Base-by-base conservation (phyloP, 108 stramenopile genomes). In the Fistulifera pelliculosa region DNA sequence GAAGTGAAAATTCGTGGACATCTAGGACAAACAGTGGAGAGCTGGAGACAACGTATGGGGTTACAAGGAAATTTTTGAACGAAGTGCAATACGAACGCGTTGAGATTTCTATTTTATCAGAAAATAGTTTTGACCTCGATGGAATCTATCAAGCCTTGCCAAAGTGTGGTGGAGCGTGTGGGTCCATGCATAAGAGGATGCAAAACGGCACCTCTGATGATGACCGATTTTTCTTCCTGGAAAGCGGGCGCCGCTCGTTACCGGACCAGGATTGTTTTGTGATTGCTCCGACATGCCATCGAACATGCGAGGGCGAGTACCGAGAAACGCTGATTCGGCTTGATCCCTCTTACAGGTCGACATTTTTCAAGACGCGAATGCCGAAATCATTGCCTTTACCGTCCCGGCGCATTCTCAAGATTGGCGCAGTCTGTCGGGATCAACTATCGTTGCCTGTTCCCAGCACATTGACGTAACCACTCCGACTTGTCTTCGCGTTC, bases 161-260 rank as follows among this genome's bases (percentile, higher is more conserved):
- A 10, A 56, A 64, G 22, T 73, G 71, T 41, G 66, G 61, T 11
- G 57, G 62, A 7, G 66, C 71, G 4, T 31, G 54, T n/a, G 61
- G 66, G 16, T 55, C 71, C 8, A 61, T 73, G 41, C 65, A 62
- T 35, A 68, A 68, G 27, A 41, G 26, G 28, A 23, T 39, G 24
- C 22, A 1, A 10, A 44, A 26, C 15, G 38, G 27, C 1, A 35
- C 25, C n/a, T 31, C 47, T 43, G 47, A 26, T 31, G 16, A 10
- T 4, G 41, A 38, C 18, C 2, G 62, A 16, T 67, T 45, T 41
- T 62, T 67, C 52, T 73, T 73, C 48, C 47, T 68, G n/a, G 71
- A 73, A 27, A 41, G 47, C 27, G 56, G 61, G 14, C 59, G 66
- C 23, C 19, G 31, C 3, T 61, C 61, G 15, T 27, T 35, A 15